A percentile compares a stretch with the other conserved stretches of the same genome.
phyloP scores from a whole-genome alignment of 805 yeast species.

The Hanseniaspora nectarophila region DNA sequence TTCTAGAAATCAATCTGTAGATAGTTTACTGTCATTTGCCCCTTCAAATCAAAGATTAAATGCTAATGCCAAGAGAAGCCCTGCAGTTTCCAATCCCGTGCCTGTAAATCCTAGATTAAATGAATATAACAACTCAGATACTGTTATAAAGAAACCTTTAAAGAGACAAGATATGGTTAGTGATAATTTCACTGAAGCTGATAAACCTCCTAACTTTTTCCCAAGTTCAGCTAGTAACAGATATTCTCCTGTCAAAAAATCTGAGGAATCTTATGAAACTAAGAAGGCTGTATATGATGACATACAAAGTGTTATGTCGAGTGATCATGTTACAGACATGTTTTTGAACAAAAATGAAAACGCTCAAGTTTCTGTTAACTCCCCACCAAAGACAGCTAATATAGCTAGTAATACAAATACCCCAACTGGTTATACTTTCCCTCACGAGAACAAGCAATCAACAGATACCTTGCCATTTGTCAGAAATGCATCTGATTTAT shows the following conservation, averaged over 20 bases:
- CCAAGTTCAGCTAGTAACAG: not conserved
- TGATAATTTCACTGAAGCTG: not conserved
- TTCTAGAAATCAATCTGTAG: slow-evolving; percentile 13
- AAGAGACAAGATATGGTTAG: not conserved
- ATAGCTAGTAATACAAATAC: too few species aligned
- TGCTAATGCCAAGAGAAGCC: not conserved
- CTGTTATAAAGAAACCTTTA: not conserved
- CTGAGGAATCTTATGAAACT: not conserved
- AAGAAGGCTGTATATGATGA: not conserved
- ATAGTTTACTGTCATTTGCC: slow-evolving; percentile 9
- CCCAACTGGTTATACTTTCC: not conserved
- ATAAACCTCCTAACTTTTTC: not conserved
- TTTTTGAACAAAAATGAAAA: not conserved
- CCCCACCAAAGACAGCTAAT: not conserved
- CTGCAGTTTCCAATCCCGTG: not conserved
- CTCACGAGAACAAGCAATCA: not conserved
- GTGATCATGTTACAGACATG: not conserved
- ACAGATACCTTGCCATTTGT: not conserved
- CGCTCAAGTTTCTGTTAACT: not conserved
- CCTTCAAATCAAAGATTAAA: slow-evolving; percentile 1
- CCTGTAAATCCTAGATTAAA: not conserved
- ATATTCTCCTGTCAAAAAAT: not conserved
- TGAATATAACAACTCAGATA: not conserved
- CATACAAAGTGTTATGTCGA: not conserved
- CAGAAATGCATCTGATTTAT: slow-evolving; percentile 4